Evolutionary conservation across 2,329 filamentous ascomycete genomes (phyloP).

Genomic region (Penicillium digitatum): DNA sequence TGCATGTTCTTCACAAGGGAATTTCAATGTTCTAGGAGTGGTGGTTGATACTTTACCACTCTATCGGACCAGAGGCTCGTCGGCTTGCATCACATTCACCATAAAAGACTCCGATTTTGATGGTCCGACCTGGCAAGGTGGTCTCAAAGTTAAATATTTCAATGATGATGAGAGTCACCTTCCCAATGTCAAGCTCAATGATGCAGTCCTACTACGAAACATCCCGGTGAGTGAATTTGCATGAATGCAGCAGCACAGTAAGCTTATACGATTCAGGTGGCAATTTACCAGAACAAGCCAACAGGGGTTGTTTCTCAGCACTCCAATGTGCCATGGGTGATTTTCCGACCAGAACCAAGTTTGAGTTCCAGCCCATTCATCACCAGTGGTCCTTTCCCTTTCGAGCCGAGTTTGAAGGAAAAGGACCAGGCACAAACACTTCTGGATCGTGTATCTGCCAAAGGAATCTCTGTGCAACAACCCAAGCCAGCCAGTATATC

Average conservation of each 20-base stretch:
- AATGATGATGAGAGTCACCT: constrained; percentile 42
- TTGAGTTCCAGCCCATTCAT: constrained; percentile 19
- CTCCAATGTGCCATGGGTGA: constrained; percentile 31
- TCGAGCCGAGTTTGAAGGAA: constrained; percentile 28
- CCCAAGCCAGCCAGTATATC: constrained; percentile 1
- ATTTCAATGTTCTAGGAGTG: constrained; percentile 64
- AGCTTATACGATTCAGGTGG: constrained; percentile 17
- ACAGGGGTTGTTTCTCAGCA: constrained; percentile 29
- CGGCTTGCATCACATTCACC: constrained; percentile 60
- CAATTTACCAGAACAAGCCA: constrained; percentile 16
- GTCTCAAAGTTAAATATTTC: constrained; percentile 60
- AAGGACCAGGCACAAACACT: constrained; percentile 28
- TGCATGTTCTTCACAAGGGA: constrained; percentile 38
- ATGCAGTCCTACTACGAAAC: constrained; percentile 62
- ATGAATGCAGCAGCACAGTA: neutral
- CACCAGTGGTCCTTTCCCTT: constrained; percentile 28
- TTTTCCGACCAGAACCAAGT: constrained; percentile 31
- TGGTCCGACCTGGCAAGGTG: constrained; percentile 35
- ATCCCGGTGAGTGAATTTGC: constrained; percentile 48
- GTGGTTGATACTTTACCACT: constrained; percentile 62
- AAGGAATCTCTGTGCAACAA: neutral
- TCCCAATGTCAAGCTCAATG: constrained; percentile 50
- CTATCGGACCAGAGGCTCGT: constrained; percentile 49
- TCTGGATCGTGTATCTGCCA: constrained; percentile 17
- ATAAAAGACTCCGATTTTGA: constrained; percentile 57